A percentile compares a stretch with the other conserved stretches of the same genome.
These are phyloP conservation scores for Stygiomarasmius scandens DNA, from an alignment of 1,284 basidiomycete species.

Conservation along the genomic window DNA sequence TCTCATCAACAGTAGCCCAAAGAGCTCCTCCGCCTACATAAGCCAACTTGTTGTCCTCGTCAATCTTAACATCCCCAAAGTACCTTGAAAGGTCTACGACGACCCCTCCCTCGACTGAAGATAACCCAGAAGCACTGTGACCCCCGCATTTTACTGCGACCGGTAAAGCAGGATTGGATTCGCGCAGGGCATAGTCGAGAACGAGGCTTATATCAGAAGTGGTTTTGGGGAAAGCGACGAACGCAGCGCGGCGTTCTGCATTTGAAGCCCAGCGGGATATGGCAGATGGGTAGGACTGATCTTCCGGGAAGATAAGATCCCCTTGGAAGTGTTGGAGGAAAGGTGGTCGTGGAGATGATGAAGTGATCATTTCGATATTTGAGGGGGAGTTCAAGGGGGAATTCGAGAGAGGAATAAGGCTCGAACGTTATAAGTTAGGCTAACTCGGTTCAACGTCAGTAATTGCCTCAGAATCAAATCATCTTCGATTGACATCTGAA, in stretches of 20 bases:
- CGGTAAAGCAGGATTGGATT: slow-evolving; percentile 23
- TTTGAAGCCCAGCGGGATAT: slow-evolving; percentile 28
- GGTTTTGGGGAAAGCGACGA: slow-evolving; percentile 30
- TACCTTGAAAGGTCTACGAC: slow-evolving; percentile 59
- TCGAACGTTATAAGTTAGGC: too few relatives aligned
- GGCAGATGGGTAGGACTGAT: slow-evolving; percentile 22
- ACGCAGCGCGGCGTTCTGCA: slow-evolving; percentile 25
- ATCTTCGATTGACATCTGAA: too few relatives aligned
- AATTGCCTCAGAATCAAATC: too few relatives aligned
- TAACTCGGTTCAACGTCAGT: too few relatives aligned
- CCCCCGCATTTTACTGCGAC: slow-evolving; percentile 42
- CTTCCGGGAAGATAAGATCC: slow-evolving; percentile 24
- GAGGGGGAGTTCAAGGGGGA: too few relatives aligned
- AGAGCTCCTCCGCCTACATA: slow-evolving; percentile 56
- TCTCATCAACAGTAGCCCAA: slow-evolving; percentile 56
- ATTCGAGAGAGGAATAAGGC: too few relatives aligned
- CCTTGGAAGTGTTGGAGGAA: slow-evolving; percentile 1
- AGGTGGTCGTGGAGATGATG: too few relatives aligned
- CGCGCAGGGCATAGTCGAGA: slow-evolving; percentile 30
- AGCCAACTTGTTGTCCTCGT: slow-evolving; percentile 42
- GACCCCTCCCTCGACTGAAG: slow-evolving; percentile 52
- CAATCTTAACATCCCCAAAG: slow-evolving; percentile 44
- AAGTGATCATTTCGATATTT: too few relatives aligned
- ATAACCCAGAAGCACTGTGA: slow-evolving; percentile 40
- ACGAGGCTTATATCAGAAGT: slow-evolving; percentile 19